Conservation (phyloP, 495 filamentous ascomycete species). For the Trichoderma asperelloides region DNA sequence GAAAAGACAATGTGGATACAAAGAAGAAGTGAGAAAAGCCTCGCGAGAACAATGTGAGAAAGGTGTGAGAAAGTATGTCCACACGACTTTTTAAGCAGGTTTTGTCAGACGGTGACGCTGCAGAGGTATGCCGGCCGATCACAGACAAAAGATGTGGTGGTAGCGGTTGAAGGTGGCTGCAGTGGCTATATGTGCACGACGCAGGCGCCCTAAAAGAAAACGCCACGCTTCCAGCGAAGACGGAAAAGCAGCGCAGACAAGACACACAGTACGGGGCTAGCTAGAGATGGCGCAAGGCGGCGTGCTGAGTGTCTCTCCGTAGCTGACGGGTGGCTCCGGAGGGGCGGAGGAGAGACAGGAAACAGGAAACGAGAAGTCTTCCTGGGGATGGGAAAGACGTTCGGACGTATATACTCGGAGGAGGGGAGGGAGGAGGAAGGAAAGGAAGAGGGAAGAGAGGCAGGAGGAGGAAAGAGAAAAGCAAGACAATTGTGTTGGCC, state of each 20-base stretch:
- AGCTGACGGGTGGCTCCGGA: conserved; percentile 10
- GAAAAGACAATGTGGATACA: neutral
- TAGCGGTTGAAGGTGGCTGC: neutral
- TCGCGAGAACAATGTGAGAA: neutral
- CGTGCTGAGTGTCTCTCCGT: neutral
- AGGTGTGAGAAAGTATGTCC: neutral
- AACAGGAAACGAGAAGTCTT: neutral
- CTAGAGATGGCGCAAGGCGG: neutral
- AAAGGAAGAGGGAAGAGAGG: conserved; percentile 9
- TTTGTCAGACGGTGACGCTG: neutral
- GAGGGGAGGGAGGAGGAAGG: neutral
- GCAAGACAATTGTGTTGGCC: neutral
- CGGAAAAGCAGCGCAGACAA: neutral
- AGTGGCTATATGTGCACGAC: conserved; percentile 7
- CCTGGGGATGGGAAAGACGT: neutral
- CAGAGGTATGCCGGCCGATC: neutral
- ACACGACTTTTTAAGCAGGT: too few relatives aligned
- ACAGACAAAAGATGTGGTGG: neutral
- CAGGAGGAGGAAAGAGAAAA: neutral
- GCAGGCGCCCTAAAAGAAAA: neutral
- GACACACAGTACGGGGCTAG: conserved; percentile 3
- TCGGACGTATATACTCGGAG: too few relatives aligned
- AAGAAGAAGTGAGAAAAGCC: neutral
- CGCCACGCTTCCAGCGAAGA: conserved; percentile 4
- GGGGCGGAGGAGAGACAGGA: neutral